Evolutionary conservation across 2,329 filamentous ascomycete genomes (phyloP), one percentile per base, ranked within the genome.

Genomic region (Penicillium sp.): DNA sequence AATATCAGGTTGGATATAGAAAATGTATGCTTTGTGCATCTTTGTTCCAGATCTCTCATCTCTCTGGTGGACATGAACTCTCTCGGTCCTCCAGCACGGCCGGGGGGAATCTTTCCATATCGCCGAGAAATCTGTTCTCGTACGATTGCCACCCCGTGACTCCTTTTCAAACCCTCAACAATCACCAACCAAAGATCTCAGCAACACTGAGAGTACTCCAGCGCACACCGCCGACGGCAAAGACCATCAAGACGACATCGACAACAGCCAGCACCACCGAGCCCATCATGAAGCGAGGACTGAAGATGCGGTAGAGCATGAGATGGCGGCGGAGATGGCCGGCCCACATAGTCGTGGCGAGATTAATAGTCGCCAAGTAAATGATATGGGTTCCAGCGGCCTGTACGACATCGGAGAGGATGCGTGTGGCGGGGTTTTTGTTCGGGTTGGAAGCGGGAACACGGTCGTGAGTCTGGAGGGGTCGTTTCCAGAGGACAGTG

Each of bases 241-340:
- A 80, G 14, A 87, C 60, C 8, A 94, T 81, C 1, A 83, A 82
- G 2, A 94, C 81, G 4, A 95, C 61, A 69, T 97, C 93, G 10
- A 96, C 86, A 26, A 92, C 81, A 16, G 93, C 68, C 56, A 97
- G 72, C 48, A 89, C 82, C 4, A 83, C 76, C 0, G 86, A 87
- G 0, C 88, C 91, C 71, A 90, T 83, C 88, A 99, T 90, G 77
- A 93, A 99, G 29, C 93, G 79, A 45, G 94, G 94, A 75, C 84
- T 88, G 69, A 99, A 99, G 42, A 99, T 91, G 40, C 94, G 84
- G 76, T 94, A 99, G 31, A 99, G 82, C 94, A 99, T 99, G 61
- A 99, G 81, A 78, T 99, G 94, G 50, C 94, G 82, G 52, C 94
- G 82, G 67, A 99, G 76, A 77, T 91, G 87, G 1, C 90, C 92